Evolutionary conservation across 768 basidiomycete species (phyloP), one percentile per base, ranked within the genome.

Genomic region (Hemileccinum impolitum): DNA sequence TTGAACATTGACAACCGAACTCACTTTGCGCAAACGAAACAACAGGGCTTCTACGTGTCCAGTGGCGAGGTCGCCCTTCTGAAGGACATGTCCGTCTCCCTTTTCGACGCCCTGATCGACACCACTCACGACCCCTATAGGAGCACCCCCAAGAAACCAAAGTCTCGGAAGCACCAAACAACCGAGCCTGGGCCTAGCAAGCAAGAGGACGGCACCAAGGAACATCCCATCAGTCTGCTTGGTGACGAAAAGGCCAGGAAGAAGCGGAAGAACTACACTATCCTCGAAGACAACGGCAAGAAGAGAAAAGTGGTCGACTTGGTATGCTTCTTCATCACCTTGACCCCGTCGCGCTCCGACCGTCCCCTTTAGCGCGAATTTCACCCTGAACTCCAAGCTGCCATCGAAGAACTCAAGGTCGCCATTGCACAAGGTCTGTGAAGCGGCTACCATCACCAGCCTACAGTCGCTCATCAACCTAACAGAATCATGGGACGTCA

Each of bases 41-140:
- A 94, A 60, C 84, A 87, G 50, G 92, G 91, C 1, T 96, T 94
- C 73, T 95, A 94, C 61, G 94, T 97, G 10, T 89, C 87, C 6
- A 80, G 80, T 28, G 94, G 94, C 2, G 86, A 90, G 60, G 87
- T 97, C 13, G 91, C 91, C 4, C 66, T 97, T 12, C 73, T 92
- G 59, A 88, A 87, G 63, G 87, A 93, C 71, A 84, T 82, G 72
- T 78, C 51, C 45, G 70, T 3, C 30, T 19, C 8, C 31, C 8
- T 45, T 45, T 10, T 23, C 48, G 32, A 14, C 45, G 21, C 21
- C 0, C 11, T 25, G 26, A 9, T 49, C 43, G 42, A 31, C 39
- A n/a, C 15, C 25, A 42, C 62, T 62, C 54, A 55, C 56, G 26
- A 38, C 59, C 57, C 58, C 55, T 41, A 48, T 47, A 58, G 51